Base-by-base conservation (phyloP, 2,329 filamentous ascomycete genomes). In the Cylindrodendrum hubeiense region DNA sequence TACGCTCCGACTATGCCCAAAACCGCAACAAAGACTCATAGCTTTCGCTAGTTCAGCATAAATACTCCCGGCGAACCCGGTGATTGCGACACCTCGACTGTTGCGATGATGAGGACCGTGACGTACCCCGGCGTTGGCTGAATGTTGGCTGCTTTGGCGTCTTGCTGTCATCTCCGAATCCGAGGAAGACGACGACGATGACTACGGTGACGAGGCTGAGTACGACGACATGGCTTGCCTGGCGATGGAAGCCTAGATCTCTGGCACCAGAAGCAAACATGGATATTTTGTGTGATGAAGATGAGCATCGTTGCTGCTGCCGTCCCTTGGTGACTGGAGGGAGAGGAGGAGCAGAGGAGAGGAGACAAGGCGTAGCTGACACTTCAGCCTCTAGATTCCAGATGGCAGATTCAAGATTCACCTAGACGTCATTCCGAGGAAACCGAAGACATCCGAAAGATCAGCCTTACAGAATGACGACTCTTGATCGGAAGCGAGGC, bases 391-490 rank as follows among this genome's bases (percentile, higher is more conserved):
- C 17, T 9, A 30, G 3, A n/a, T 17, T 10, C 8, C 37, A n/a
- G 15, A 39, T n/a, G 37, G 15, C 37, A 39, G 15, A 39, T 39
- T 19, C 37, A 39, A 17, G 15, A n/a, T 39, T n/a, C 15, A 2
- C 37, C 15, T 8, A n/a, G 17, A 6, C n/a, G 37, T n/a, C 15
- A 8, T 19, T n/a, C 37, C 44, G 34, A 50, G 4, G 30, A 51
- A 30, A 34, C 22, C 49, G 19, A 63, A 7, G 19, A 7, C 37
- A 44, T 9, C 44, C 10, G 43, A 44, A 47, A 41, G 0, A 26
- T 13, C 47, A 63, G 47, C 53, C 60, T 33, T 63, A 57, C 53
- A 17, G 50, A 30, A 34, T 24, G 53, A 43, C 15, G 17, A 19
- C 4, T 49, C 28, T 12, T 21, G n/a, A 15, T 33, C 10, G 4